A percentile compares a stretch with the other conserved stretches of the same genome.
These are phyloP conservation scores for Trypanosoma theileri DNA, from an alignment of 208 protist genomes.

Conservation along the genomic window DNA sequence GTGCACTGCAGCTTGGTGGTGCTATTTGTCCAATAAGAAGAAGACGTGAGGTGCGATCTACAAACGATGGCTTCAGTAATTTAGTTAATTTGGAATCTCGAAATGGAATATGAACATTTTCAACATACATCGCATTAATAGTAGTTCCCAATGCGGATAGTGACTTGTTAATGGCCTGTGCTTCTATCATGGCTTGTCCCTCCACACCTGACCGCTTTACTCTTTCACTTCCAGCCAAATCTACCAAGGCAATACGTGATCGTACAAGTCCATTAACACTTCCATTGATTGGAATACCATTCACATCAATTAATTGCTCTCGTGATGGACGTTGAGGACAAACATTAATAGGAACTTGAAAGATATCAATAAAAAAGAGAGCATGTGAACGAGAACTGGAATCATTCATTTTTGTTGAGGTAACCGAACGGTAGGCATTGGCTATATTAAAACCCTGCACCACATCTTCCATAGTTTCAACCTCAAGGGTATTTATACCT, in stretches of 20 bases:
- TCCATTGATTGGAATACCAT: slow-evolving; percentile 37
- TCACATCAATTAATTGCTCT: slow-evolving; percentile 53
- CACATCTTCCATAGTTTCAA: slow-evolving; percentile 73
- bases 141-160: slow-evolving; percentile 82
- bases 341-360: slow-evolving; percentile 50
- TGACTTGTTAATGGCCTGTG: slow-evolving; percentile 91
- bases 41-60: slow-evolving; percentile 58
- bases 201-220: slow-evolving; percentile 87
- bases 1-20: slow-evolving; percentile 52
- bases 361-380: slow-evolving; percentile 89
- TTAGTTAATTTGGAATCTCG: slow-evolving; percentile 93
- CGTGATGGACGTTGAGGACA: slow-evolving; percentile 35
- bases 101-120: slow-evolving; percentile 81
- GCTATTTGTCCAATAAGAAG: slow-evolving; percentile 87
- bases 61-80: slow-evolving; percentile 83
- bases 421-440: slow-evolving; percentile 74
- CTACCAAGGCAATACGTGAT: slow-evolving; percentile 94
- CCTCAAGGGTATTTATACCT: slow-evolving; percentile 63
- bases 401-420: slow-evolving; percentile 91
- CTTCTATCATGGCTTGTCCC: slow-evolving; percentile 87
- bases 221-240: slow-evolving; percentile 95
- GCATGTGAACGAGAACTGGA: slow-evolving; percentile 89
- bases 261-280: slow-evolving; percentile 73
- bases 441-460: slow-evolving; percentile 69
- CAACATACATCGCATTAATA: slow-evolving; percentile 85